Evolutionary conservation across 129 eudicot genomes (phyloP).

Genomic region (Artemisia argyi): DNA sequence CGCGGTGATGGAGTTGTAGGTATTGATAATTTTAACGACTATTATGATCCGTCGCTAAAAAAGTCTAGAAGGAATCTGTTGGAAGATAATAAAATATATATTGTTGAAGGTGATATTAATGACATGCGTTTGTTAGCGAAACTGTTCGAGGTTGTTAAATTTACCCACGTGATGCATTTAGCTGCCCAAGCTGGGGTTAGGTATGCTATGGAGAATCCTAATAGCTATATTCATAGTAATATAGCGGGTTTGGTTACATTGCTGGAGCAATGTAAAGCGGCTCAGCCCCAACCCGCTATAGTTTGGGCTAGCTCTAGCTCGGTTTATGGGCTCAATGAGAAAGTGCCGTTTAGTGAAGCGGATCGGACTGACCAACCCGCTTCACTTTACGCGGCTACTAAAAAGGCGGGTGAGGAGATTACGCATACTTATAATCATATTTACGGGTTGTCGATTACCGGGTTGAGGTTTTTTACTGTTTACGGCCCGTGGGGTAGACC

Average conservation of each 20-base stretch:
- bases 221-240: constrained; percentile 41
- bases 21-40: constrained; percentile 39
- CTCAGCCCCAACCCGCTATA: constrained; percentile 38
- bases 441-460: constrained; percentile 39
- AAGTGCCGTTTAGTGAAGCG: constrained; percentile 37
- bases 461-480: constrained; percentile 42
- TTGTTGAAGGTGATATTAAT: constrained; percentile 41
- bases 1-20: constrained; percentile 55
- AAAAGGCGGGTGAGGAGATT: constrained; percentile 42
- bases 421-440: constrained; percentile 40
- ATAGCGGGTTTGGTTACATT: constrained; percentile 44
- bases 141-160: constrained; percentile 27
- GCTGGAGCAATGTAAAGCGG: constrained; percentile 31
- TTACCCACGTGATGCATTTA: constrained; percentile 48
- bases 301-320: constrained; percentile 48
- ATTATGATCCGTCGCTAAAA: constrained; percentile 46
- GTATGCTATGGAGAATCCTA: constrained; percentile 48
- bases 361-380: constrained; percentile 43
- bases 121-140: constrained; percentile 34
- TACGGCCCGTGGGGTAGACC: constrained; percentile 49
- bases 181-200: constrained; percentile 54
- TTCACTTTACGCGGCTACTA: constrained; percentile 43
- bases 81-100: constrained; percentile 8
- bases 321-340: constrained; percentile 42
- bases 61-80: constrained; percentile 24